Conservation (phyloP, 371 early-diverging fungal genomes). For the Nematocida displodere region DNA sequence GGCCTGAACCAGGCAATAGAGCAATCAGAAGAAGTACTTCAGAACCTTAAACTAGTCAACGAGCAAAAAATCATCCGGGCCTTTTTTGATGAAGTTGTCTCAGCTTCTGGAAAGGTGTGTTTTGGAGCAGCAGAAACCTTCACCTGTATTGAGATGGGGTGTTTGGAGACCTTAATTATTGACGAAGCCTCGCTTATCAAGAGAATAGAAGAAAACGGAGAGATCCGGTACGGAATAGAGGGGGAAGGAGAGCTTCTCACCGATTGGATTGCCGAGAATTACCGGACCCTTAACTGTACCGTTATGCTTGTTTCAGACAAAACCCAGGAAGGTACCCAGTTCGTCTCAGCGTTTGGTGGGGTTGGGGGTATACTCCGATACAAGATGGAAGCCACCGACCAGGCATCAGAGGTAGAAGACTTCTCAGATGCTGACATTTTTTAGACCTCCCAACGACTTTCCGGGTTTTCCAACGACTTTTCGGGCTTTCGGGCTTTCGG, state of each 20-base stretch:
- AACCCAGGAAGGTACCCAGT: constrained; percentile 93
- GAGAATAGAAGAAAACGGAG: constrained; percentile 66
- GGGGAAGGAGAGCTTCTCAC: constrained; percentile 74
- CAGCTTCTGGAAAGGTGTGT: constrained; percentile 88
- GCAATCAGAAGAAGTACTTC: constrained; percentile 78
- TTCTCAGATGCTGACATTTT: constrained; percentile 54
- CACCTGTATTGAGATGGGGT: constrained; percentile 84
- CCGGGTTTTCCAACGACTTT: no score
- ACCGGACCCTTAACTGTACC: constrained; percentile 84
- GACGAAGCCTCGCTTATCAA: constrained; percentile 74
- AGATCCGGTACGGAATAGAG: constrained; percentile 72
- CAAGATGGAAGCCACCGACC: constrained; percentile 71
- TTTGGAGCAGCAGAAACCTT: constrained; percentile 93
- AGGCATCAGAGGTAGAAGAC: constrained; percentile 54
- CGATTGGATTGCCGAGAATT: constrained; percentile 96
- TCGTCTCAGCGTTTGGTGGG: constrained; percentile 97
- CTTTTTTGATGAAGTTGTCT: constrained; percentile 92
- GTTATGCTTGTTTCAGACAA: constrained; percentile 92
- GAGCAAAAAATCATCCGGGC: constrained; percentile 89
- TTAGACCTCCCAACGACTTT: no score
- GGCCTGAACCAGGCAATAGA: constrained; percentile 98
- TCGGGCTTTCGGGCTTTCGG: no score
- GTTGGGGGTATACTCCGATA: constrained; percentile 94
- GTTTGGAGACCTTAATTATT: constrained; percentile 90
- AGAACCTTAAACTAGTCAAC: constrained; percentile 91